Percentiles rank a stretch among this genome's conserved stretches.
Evolutionary conservation across 306 rosid species (phyloP).

Genomic region (Mimosa bimucronata): DNA sequence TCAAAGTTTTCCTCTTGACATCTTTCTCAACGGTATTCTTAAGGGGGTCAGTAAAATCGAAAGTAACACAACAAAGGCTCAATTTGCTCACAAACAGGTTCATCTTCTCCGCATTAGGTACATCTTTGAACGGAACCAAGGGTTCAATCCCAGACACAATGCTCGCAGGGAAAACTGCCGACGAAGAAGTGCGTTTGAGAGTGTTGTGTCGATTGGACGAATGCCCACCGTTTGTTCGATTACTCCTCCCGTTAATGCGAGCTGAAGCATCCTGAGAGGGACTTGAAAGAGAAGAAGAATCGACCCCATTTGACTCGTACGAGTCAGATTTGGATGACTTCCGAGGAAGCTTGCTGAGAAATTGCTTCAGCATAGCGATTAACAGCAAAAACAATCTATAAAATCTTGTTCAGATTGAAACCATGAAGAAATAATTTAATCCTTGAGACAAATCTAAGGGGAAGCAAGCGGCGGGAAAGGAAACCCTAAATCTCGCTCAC

Average conservation of each 20-base stretch:
- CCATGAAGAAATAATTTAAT: constrained; percentile 44
- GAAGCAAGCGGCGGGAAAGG: constrained; percentile 34
- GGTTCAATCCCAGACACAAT: constrained; percentile 55
- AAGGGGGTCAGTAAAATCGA: constrained; percentile 48
- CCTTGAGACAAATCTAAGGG: constrained; percentile 18
- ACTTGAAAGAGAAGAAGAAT: constrained; percentile 24
- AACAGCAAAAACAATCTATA: constrained; percentile 32
- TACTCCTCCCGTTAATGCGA: constrained; percentile 39
- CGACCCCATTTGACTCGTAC: constrained; percentile 44
- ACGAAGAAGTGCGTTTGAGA: constrained; percentile 62
- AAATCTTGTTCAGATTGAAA: constrained; percentile 44
- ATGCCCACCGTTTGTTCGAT: constrained; percentile 50
- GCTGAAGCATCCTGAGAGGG: constrained; percentile 44
- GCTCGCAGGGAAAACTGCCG: constrained; percentile 62
- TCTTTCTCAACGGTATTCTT: constrained; percentile 47
- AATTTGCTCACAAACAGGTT: constrained; percentile 53
- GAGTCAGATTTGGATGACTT: constrained; percentile 58
- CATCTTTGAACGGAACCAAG: constrained; percentile 54
- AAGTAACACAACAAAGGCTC: constrained; percentile 52
- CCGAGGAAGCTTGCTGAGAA: constrained; percentile 83
- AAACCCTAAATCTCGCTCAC: constrained; percentile 67
- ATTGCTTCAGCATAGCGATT: constrained; percentile 84
- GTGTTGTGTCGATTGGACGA: constrained; percentile 46
- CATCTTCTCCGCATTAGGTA: constrained; percentile 51
- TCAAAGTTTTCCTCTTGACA: constrained; percentile 49